Base-by-base conservation (phyloP, 2,329 filamentous ascomycete genomes). In the Sphaerulina musiva region DNA sequence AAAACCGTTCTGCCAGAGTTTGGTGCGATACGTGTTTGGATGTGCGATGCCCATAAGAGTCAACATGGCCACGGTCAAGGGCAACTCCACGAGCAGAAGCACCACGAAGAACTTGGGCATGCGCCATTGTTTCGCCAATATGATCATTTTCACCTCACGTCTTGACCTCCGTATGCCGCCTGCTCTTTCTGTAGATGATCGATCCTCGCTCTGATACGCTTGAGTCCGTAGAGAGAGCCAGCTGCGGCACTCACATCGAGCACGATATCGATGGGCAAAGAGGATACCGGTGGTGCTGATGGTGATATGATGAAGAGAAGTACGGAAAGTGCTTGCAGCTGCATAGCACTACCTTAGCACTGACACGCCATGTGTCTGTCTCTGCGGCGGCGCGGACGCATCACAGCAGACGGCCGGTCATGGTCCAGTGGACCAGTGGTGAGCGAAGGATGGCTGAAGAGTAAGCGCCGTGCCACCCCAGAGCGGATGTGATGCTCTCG, bases 21-120 rank as follows among this genome's bases (percentile, higher is more conserved):
- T 80, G 7, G 82, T 84, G 45, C 87, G 81, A 70, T 85, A 91
- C 51, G 84, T 76, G 68, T 90, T 80, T 12, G 87, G 86, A 62
- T 86, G 83, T 34, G 86, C 80, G 64, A 91, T 82, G 61, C 82
- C 86, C 67, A 86, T 87, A 49, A 91, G 77, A 38, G 86, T 78
- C 59, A 92, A 78, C 47, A 80, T 73, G 12, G 82, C 78, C 53
- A 92, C 75, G 23, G 84, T 80, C 59, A 83, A 78, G 38, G 74
- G 71, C 49, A 91, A 77, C 72, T 92, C 87, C 48, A 83, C 66
- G 47, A 80, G 65, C 74, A 91, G 80, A 59, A 87, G 74, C 46
- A 68, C 75, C 58, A 77, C 73, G 61, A 82, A 71, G 58, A 77
- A 57, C 59, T 74, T 76, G 41, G 77, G 76, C 29, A 77, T 71